These are phyloP conservation scores for Coccomyxa sp. DNA, from an alignment of 139 green algal genomes.

Conservation along the genomic window DNA sequence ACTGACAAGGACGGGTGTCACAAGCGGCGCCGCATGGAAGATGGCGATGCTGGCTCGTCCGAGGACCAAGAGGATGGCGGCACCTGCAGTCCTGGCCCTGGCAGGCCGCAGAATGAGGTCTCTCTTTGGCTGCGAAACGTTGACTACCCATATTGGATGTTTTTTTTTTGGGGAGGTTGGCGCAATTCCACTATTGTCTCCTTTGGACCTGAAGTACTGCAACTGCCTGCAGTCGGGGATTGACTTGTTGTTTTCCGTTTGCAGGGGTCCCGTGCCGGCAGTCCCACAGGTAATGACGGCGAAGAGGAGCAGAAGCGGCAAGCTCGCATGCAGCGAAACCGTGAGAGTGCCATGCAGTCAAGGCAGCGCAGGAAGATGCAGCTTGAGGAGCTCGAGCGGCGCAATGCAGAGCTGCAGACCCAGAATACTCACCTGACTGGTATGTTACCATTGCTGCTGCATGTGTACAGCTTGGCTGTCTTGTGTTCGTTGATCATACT, in stretches of 20 bases:
- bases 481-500: background rate
- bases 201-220: too few species aligned
- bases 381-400: conserved; percentile 49
- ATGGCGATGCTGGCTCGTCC: background rate
- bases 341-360: conserved; percentile 64
- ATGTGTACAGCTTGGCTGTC: background rate
- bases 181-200: too few species aligned
- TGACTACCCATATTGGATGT: too few species aligned
- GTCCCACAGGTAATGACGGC: background rate
- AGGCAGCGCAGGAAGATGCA: conserved; percentile 70
- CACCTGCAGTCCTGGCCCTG: too few species aligned
- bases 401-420: conserved; percentile 29
- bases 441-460: background rate
- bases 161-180: too few species aligned
- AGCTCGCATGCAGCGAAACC: conserved; percentile 56
- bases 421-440: conserved; percentile 40
- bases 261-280: too few species aligned
- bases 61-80: too few species aligned
- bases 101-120: too few species aligned
- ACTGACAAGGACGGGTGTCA: background rate
- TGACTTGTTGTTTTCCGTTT: too few species aligned
- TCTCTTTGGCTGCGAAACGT: too few species aligned
- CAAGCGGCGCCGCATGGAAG: background rate
- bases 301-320: conserved; percentile 21
- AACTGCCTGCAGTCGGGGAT: too few species aligned